Conservation (phyloP, 2,329 filamentous ascomycete genomes). For the Penicillium sp. region DNA sequence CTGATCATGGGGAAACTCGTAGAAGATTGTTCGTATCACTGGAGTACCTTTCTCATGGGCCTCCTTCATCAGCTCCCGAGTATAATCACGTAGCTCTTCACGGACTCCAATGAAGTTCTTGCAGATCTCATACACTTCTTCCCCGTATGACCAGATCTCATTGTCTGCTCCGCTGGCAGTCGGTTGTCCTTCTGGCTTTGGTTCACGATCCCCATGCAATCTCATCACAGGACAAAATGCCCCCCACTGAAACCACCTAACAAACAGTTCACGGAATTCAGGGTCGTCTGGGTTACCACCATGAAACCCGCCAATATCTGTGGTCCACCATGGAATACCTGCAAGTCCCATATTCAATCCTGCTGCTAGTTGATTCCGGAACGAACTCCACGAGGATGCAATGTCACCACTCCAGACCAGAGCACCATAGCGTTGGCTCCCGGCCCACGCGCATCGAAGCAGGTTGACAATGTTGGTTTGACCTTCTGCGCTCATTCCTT, state of each 20-base stretch:
- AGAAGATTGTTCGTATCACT: slow-evolving; percentile 66
- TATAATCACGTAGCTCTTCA: slow-evolving; percentile 63
- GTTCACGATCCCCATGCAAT: slow-evolving; percentile 68
- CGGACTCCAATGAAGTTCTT: slow-evolving; percentile 62
- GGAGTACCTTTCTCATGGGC: slow-evolving; percentile 65
- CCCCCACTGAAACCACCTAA: slow-evolving; percentile 72
- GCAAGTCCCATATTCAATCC: slow-evolving; percentile 69
- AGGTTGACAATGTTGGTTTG: slow-evolving; percentile 65
- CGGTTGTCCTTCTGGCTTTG: slow-evolving; percentile 44
- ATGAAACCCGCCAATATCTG: slow-evolving; percentile 72
- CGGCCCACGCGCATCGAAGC: slow-evolving; percentile 60
- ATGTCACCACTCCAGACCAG: slow-evolving; percentile 72
- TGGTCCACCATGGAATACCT: slow-evolving; percentile 71
- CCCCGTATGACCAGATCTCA: slow-evolving; percentile 70
- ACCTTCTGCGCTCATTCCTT: slow-evolving; percentile 59
- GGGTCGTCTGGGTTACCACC: slow-evolving; percentile 62
- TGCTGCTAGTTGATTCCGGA: slow-evolving; percentile 65
- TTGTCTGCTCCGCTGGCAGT: slow-evolving; percentile 34
- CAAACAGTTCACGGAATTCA: slow-evolving; percentile 65
- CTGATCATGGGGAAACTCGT: slow-evolving; percentile 63
- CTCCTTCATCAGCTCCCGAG: slow-evolving; percentile 60
- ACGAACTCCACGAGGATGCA: slow-evolving; percentile 64
- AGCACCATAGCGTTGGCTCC: slow-evolving; percentile 66
- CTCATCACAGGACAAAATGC: slow-evolving; percentile 70
- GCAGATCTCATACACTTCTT: slow-evolving; percentile 64